Evolutionary conservation across 306 rosid genomes (phyloP).

Genomic region (Vicia faba): DNA sequence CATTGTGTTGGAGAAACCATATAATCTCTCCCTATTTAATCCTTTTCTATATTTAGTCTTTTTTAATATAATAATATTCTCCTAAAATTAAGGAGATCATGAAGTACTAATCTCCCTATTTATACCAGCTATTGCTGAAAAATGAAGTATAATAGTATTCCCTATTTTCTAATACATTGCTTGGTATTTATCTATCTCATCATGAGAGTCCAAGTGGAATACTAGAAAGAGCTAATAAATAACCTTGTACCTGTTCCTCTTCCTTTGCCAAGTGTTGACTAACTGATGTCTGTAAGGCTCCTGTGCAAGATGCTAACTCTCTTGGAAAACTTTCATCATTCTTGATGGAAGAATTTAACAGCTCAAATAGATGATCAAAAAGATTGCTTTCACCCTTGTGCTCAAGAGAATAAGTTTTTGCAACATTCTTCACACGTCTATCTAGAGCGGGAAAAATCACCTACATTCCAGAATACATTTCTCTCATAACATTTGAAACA

Average conservation of each 20-base stretch:
- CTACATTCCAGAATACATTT: conserved; percentile 52
- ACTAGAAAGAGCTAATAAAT: conserved; percentile 33
- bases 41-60: too few relatives aligned
- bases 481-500: conserved; percentile 33
- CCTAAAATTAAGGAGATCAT: too few relatives aligned
- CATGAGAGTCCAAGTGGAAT: background rate
- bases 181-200: conserved; percentile 16
- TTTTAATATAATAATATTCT: too few relatives aligned
- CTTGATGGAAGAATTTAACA: conserved; percentile 62
- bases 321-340: conserved; percentile 77
- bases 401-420: conserved; percentile 95
- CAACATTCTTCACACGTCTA: conserved; percentile 98
- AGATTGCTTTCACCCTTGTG: conserved; percentile 96
- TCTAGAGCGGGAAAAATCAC: conserved; percentile 98
- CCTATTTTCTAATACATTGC: too few relatives aligned
- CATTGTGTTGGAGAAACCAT: too few relatives aligned
- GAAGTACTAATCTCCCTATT: background rate
- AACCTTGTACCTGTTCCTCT: conserved; percentile 86
- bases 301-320: conserved; percentile 95
- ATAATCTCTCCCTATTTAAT: too few relatives aligned
- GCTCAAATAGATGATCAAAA: conserved; percentile 82
- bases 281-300: conserved; percentile 86
- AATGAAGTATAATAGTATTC: background rate
- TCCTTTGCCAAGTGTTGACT: conserved; percentile 99
- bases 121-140: background rate